Percentiles rank a stretch among this genome's conserved stretches.
Conservation (phyloP, 768 basidiomycete species). For the Lactifluus echinatus region DNA sequence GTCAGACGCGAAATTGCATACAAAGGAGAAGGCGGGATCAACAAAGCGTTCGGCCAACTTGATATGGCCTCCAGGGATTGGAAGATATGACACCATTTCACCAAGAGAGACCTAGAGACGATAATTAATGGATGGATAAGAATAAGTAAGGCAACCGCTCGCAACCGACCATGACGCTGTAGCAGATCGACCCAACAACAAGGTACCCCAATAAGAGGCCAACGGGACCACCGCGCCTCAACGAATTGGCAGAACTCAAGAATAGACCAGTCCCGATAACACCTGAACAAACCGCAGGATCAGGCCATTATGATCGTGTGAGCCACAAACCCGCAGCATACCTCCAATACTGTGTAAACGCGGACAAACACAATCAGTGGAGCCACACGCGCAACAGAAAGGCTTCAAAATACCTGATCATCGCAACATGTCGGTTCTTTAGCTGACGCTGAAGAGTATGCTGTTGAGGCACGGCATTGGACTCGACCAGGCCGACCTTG, state of each 20-base stretch:
- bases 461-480: not conserved
- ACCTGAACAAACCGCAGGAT: conserved; percentile 6
- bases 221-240: conserved; percentile 55
- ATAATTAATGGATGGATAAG: not conserved
- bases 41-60: conserved; percentile 77
- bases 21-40: conserved; percentile 61
- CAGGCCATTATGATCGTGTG: not conserved
- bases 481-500: not conserved
- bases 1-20: not conserved
- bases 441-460: conserved; percentile 24
- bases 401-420: conserved; percentile 51
- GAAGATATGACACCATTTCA: conserved; percentile 72
- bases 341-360: conserved; percentile 28
- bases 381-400: not conserved
- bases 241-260: conserved; percentile 40
- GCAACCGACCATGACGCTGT: conserved; percentile 54
- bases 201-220: conserved; percentile 69
- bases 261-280: conserved; percentile 36
- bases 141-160: too few relatives aligned
- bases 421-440: conserved; percentile 65
- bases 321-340: not conserved
- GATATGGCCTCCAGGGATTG: conserved; percentile 75
- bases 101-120: conserved; percentile 49
- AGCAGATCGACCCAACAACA: conserved; percentile 58
- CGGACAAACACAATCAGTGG: conserved; percentile 3